phyloP scores from a whole-genome alignment of 768 basidiomycete species.

The Pisolithus microcarpus region DNA sequence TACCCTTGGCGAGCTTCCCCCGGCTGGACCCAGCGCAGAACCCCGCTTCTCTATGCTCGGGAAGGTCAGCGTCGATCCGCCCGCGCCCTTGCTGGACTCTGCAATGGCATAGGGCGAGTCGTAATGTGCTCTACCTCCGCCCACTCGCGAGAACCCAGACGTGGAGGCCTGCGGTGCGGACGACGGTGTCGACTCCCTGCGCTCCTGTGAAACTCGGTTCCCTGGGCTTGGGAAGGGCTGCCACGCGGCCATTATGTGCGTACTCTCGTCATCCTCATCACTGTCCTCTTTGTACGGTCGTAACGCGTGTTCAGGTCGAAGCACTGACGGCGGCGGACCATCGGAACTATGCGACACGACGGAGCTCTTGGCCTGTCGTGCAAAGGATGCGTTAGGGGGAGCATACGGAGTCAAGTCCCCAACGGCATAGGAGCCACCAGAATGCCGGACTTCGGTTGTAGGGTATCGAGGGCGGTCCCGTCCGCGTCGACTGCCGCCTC shows the following conservation, averaged over 20 bases:
- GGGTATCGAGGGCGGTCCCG: constrained; percentile 20
- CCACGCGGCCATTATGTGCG: constrained; percentile 95
- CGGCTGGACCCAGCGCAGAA: constrained; percentile 12
- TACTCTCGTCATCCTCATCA: constrained; percentile 61
- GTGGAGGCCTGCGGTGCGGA: constrained; percentile 19
- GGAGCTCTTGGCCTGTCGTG: constrained; percentile 20
- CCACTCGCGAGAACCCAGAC: constrained; percentile 79
- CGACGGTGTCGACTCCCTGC: constrained; percentile 18
- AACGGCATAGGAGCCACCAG: constrained; percentile 19
- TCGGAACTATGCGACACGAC: constrained; percentile 38
- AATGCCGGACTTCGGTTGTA: constrained; percentile 14
- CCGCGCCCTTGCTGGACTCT: constrained; percentile 22
- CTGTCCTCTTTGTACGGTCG: constrained; percentile 72
- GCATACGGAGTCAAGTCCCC: constrained; percentile 45
- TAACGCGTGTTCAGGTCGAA: constrained; percentile 73
- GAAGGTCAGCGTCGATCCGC: constrained; percentile 57
- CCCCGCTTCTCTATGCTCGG: constrained; percentile 49
- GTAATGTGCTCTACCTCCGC: constrained; percentile 82
- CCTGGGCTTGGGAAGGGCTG: constrained; percentile 54
- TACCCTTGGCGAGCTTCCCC: constrained; percentile 14
- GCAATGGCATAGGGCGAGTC: constrained; percentile 80
- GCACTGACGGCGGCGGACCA: constrained; percentile 56
- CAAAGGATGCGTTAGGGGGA: constrained; percentile 33
- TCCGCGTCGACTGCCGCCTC: constrained; percentile 39
- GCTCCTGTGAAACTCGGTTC: constrained; percentile 17